Base-by-base conservation (phyloP, 345 rosid genomes). In the Lepidium africanum region DNA sequence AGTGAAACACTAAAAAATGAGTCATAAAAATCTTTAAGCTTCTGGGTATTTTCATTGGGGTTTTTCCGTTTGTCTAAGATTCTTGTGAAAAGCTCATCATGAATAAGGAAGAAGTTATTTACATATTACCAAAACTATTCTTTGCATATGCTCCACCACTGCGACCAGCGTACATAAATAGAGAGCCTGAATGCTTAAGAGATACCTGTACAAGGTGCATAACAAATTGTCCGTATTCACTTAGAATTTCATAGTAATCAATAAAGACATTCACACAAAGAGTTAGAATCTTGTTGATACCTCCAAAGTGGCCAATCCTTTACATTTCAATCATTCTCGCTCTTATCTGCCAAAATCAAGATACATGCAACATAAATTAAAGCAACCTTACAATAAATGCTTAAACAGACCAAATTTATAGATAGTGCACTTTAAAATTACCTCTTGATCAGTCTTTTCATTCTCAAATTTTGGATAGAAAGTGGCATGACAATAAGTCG, bases 381-480 rank as follows among this genome's bases (percentile, higher is more conserved):
- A 36, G 15, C 16, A 75, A 23, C 37, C 27, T 21, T 57, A 35
- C 50, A 55, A 17, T 27, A 2, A 56, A 3, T 32, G 15, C 45
- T 36, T 61, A 37, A 54, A 59, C 13, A 5, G 33, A 30, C 33
- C 33, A 30, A 30, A 30, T 30, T 30, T 30, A 16, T 30, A 39
- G 36, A 66, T 25, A 50, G 32, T 10, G 35, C 19, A 45, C 47
- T 32, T 33, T 58, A 59, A 12, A 54, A 1, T 0, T 72, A 91
- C 99, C 97, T 94, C 97, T 72, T 94, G 97, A 78, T 94, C 99
- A 48, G 99, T 81, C 85, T 94, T 91, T 80, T 94, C 99, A 41
- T 94, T 94, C 76, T 94, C 99, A 49, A 94, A 94, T 73, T 94
- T 94, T 41, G 97, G 99, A 75, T 91, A 94, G 76, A 94, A 94